Evolutionary conservation across 129 eudicot species (phyloP).

Genomic region (Helianthus tuberosus): DNA sequence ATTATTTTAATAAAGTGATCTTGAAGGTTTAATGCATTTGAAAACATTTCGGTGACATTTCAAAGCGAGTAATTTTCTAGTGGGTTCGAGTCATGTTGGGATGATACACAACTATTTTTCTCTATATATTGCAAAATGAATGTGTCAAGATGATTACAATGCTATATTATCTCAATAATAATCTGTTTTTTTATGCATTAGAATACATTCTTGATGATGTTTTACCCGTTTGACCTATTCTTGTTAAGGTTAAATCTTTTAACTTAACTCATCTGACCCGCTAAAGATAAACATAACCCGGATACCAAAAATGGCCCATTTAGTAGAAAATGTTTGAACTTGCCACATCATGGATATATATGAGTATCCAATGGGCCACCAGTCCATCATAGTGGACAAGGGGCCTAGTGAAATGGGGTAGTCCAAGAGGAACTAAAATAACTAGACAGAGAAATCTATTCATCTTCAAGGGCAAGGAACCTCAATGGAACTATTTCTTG

Average conservation of each 20-base stretch:
- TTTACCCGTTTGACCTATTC: not conserved
- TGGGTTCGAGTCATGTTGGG: not conserved
- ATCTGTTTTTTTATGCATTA: not conserved
- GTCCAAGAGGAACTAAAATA: not conserved
- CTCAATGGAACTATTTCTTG: not conserved
- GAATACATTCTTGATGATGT: not conserved
- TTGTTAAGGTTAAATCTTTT: not conserved
- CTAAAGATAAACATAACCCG: not conserved
- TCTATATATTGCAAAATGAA: not conserved
- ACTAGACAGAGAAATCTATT: not conserved
- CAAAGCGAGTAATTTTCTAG: not conserved
- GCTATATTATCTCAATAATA: not conserved
- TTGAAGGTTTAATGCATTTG: not conserved
- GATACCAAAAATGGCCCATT: not conserved
- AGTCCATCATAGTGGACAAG: constrained; percentile 2
- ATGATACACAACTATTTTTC: not conserved
- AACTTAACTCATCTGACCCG: not conserved
- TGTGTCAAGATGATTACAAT: not conserved
- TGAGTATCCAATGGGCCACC: constrained; percentile 10
- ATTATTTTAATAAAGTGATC: not conserved
- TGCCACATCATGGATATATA: not conserved
- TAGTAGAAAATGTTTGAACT: not conserved
- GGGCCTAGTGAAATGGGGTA: not conserved
- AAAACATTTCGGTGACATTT: not conserved
- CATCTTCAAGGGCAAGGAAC: not conserved